Conservation (phyloP, 2,329 filamentous ascomycete genomes). For the Ophiostoma novo-ulmi region DNA sequence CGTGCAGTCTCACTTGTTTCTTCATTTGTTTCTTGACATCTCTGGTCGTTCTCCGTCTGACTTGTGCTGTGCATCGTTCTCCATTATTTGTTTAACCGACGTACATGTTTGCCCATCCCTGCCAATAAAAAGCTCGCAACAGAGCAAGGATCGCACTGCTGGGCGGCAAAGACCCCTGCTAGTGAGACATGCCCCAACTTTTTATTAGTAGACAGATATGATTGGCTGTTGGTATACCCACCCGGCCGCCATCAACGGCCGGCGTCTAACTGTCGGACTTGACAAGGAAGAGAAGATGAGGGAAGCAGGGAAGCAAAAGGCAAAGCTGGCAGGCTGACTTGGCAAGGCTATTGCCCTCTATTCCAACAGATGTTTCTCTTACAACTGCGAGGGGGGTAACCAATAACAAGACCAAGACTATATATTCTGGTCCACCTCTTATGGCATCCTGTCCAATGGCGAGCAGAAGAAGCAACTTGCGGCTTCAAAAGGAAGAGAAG, state of each 20-base stretch:
- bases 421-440: background rate
- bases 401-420: background rate
- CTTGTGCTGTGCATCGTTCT: background rate
- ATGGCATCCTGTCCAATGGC: background rate
- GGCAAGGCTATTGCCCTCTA: background rate
- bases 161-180: background rate
- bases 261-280: background rate
- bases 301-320: no score
- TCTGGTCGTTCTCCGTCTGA: no score
- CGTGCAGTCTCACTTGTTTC: no score
- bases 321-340: background rate
- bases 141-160: background rate
- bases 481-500: background rate
- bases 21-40: no score
- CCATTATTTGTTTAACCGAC: slow-evolving; percentile 4
- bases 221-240: background rate
- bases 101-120: background rate
- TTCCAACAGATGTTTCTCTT: background rate
- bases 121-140: background rate
- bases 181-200: background rate
- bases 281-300: no score
- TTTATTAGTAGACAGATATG: background rate
- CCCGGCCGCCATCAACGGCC: background rate
- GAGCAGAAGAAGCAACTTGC: background rate
- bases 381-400: background rate